Percentiles rank a stretch among this genome's conserved stretches.
Evolutionary conservation across 257 asterid species (phyloP).

Genomic region (Scutellaria barbata): DNA sequence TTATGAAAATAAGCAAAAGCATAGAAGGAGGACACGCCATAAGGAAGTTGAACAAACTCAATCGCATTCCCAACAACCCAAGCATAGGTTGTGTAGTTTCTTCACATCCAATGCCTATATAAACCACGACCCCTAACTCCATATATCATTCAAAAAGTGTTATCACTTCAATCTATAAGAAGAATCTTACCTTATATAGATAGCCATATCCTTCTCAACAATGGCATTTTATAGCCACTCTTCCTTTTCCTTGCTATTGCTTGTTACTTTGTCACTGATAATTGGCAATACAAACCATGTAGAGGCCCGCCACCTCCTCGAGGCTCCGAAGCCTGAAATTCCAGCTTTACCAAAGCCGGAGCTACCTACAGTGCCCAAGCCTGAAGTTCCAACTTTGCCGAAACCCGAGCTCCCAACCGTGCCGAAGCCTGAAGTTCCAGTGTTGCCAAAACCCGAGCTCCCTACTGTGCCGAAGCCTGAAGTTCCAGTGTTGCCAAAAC

Average conservation of each 20-base stretch:
- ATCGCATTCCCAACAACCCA: slow-evolving; percentile 34
- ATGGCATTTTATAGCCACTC: slow-evolving; percentile 29
- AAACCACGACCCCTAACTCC: slow-evolving; percentile 11
- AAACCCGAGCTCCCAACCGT: background rate
- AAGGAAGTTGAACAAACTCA: slow-evolving; percentile 33
- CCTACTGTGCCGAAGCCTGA: background rate
- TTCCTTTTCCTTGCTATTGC: slow-evolving; percentile 23
- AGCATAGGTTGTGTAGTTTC: background rate
- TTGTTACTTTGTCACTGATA: slow-evolving; percentile 24
- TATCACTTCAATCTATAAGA: background rate
- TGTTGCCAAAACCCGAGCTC: background rate
- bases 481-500: slow-evolving; percentile 25
- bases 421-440: background rate
- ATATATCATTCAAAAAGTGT: slow-evolving; percentile 18
- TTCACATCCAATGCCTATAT: slow-evolving; percentile 15
- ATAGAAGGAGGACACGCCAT: background rate
- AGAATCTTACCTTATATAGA: background rate
- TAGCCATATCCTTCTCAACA: slow-evolving; percentile 7
- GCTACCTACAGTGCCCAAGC: background rate
- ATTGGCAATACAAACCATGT: slow-evolving; percentile 9
- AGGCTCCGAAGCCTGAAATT: slow-evolving; percentile 30
- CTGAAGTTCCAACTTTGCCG: background rate
- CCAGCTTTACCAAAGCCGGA: slow-evolving; percentile 13
- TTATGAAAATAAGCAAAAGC: background rate
- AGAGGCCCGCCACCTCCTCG: slow-evolving; percentile 28